phyloP scores from a whole-genome alignment of 2,329 filamentous ascomycete genomes.

The Penicillium digitatum region DNA sequence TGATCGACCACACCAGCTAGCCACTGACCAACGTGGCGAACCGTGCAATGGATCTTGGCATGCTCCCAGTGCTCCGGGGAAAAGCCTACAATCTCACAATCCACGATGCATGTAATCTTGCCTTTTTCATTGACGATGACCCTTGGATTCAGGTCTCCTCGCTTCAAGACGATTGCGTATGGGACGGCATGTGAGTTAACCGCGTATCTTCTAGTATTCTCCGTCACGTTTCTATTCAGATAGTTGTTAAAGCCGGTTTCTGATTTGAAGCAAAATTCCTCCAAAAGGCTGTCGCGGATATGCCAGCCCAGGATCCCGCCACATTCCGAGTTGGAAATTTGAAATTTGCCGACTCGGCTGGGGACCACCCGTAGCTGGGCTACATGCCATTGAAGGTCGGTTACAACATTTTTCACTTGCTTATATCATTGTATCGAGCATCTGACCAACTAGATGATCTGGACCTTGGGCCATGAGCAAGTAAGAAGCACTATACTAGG shows the following conservation, averaged over 20 bases:
- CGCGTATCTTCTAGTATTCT: background rate
- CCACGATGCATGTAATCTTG: too few relatives aligned
- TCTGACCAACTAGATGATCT: background rate
- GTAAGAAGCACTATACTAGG: background rate
- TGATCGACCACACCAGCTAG: too few relatives aligned
- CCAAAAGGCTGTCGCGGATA: background rate
- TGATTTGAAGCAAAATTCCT: background rate
- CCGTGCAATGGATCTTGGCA: too few relatives aligned
- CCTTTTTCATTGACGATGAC: too few relatives aligned
- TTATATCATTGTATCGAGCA: background rate
- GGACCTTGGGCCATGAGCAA: background rate
- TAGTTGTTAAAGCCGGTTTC: background rate
- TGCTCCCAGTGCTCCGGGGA: too few relatives aligned
- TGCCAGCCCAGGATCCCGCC: background rate
- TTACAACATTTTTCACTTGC: background rate
- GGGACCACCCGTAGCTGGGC: background rate
- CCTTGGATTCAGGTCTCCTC: too few relatives aligned
- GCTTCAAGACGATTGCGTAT: too few relatives aligned
- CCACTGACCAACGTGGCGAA: too few relatives aligned
- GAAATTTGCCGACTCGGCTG: background rate
- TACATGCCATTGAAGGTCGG: background rate
- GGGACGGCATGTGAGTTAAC: background rate
- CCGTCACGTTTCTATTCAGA: background rate
- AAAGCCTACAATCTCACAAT: too few relatives aligned
- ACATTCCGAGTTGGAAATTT: background rate